Evolutionary conservation across 2,329 filamentous ascomycete genomes (phyloP).

Genomic region (Ophiostoma quercus): DNA sequence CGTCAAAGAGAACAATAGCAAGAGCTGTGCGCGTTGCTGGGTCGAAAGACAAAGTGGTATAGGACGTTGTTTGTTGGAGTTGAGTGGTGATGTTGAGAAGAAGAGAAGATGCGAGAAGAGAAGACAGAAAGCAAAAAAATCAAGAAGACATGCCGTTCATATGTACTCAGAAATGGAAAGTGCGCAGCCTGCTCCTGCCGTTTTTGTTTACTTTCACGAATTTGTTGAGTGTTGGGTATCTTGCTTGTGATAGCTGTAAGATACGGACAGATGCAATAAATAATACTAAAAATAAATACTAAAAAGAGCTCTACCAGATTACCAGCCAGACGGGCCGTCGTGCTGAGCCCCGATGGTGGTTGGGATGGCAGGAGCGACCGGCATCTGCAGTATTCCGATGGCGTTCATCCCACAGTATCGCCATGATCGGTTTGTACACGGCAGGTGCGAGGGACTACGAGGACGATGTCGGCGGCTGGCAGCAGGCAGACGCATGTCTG

Average conservation of each 20-base stretch:
- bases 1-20: conserved; percentile 2
- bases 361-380: neutral
- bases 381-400: neutral
- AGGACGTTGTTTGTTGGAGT: neutral
- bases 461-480: neutral
- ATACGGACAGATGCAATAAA: neutral
- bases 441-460: conserved; percentile 7
- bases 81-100: neutral
- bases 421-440: neutral
- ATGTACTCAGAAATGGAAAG: neutral
- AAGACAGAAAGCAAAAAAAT: too few species aligned
- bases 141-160: neutral
- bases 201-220: neutral
- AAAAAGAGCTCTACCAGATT: neutral
- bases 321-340: neutral
- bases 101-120: neutral
- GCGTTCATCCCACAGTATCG: neutral
- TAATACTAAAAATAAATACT: neutral
- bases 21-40: conserved; percentile 2
- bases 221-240: conserved; percentile 9
- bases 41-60: neutral
- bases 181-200: neutral
- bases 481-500: neutral
- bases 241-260: neutral
- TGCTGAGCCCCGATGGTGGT: neutral